A percentile compares a stretch with the other conserved stretches of the same genome.
Conservation (phyloP, 768 basidiomycete genomes). For the Termitomyces sp. region DNA sequence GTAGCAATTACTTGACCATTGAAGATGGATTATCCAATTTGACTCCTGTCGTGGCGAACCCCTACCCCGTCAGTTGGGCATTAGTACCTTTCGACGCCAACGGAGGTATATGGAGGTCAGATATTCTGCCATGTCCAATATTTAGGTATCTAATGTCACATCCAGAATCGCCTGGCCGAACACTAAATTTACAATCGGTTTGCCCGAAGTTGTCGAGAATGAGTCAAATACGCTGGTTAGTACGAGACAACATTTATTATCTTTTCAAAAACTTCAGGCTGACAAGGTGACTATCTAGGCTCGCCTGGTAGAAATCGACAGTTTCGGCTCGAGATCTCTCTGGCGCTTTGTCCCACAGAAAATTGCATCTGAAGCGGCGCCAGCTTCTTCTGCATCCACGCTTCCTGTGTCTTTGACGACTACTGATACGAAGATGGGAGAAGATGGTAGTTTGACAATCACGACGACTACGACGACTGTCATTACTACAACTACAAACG, state of each 20-base stretch:
- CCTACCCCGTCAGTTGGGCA: conserved; percentile 32
- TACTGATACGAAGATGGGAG: conserved; percentile 11
- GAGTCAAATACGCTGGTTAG: background rate
- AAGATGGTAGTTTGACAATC: conserved; percentile 2
- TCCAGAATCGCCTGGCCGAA: conserved; percentile 1
- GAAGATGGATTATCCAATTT: conserved; percentile 22
- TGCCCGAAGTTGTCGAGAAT: background rate
- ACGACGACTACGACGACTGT: conserved; percentile 7
- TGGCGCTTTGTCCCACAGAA: background rate
- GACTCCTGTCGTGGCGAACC: conserved; percentile 21
- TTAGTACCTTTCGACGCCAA: conserved; percentile 19
- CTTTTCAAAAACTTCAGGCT: background rate
- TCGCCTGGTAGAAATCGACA: background rate
- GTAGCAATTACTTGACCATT: conserved; percentile 27
- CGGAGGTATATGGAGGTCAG: conserved; percentile 22
- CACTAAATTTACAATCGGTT: background rate
- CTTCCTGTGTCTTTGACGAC: conserved; percentile 17
- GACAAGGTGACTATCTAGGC: background rate
- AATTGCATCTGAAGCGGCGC: background rate
- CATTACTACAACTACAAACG: background rate
- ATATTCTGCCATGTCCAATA: background rate
- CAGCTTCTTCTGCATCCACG: background rate
- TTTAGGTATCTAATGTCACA: background rate
- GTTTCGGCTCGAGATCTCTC: background rate
- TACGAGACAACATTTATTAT: background rate